A percentile compares a stretch with the other conserved stretches of the same genome.
Conservation (phyloP, 2,329 filamentous ascomycete species). For the Fusarium sp. region DNA sequence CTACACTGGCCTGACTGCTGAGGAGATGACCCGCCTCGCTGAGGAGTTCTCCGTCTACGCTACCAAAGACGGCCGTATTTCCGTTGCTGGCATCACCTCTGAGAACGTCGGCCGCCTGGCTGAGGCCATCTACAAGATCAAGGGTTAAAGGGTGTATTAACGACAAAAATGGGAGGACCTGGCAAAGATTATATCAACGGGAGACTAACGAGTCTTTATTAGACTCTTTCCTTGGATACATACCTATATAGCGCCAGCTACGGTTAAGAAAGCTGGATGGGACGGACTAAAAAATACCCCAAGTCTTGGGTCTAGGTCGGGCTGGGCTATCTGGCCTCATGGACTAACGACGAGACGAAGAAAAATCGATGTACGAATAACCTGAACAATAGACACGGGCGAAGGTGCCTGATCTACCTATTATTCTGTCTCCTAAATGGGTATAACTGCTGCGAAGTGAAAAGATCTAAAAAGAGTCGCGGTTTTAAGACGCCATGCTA, state of each 20-base stretch:
- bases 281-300: conserved; percentile 46
- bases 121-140: conserved; percentile 88
- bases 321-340: conserved; percentile 25
- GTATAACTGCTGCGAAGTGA: conserved; percentile 15
- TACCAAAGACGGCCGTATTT: conserved; percentile 92
- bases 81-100: conserved; percentile 86
- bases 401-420: conserved; percentile 14
- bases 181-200: conserved; percentile 8
- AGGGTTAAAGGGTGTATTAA: conserved; percentile 65
- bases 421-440: not conserved
- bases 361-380: conserved; percentile 46
- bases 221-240: conserved; percentile 23
- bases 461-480: not conserved
- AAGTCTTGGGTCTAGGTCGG: conserved; percentile 40
- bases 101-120: conserved; percentile 86
- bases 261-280: conserved; percentile 35
- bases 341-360: conserved; percentile 41
- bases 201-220: not conserved
- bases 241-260: conserved; percentile 26
- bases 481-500: not conserved
- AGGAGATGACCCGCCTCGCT: conserved; percentile 92
- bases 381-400: conserved; percentile 33
- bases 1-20: conserved; percentile 91
- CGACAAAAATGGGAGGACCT: not conserved
- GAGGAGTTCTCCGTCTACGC: conserved; percentile 99